Evolutionary conservation across 2,329 filamentous ascomycete genomes (phyloP), one percentile per base, ranked within the genome.

Genomic region (Arthrobotrys sinensis): DNA sequence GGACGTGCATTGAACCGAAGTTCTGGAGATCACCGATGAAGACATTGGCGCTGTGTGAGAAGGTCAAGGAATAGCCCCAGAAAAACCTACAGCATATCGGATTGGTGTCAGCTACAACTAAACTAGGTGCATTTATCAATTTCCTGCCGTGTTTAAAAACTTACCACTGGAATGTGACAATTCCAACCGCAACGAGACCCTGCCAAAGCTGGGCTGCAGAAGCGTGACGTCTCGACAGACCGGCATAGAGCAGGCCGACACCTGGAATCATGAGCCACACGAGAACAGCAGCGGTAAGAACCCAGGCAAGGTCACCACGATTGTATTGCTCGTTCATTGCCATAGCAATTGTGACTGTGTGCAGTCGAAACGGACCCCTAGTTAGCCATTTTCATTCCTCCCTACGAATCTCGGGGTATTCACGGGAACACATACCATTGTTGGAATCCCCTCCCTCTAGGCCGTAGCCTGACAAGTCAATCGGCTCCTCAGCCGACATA

Each of bases 251-350:
- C 6, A 91, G 85, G 57, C 89, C 90, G 80, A 91, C 89, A 19
- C 89, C 90, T 0, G 90, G 90, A 71, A 91, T 90, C 82, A 91
- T 91, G 63, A 91, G 83, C 87, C 88, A 91, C 67, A 91, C 89
- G 67, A 91, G 63, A 21, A 78, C 79, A 10, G 76, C 76, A 45
- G 89, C 90, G 66, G 90, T 89, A 82, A 94, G 87, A 83, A 97
- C 89, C 91, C 93, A 97, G 71, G 91, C 89, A 82, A 97, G 90
- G 85, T 97, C 90, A 82, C 93, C 94, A 21, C 76, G 62, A 40
- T 79, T 46, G 24, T 79, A 79, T 63, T 79, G 76, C n/a, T 19
- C 69, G 34, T 79, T 79, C 76, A 79, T 79, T 45, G 67, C 76
- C 1, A 14, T 36, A 36, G 68, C 68, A 69, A 72, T 68, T 19